Conservation (phyloP, 2,329 filamentous ascomycete genomes). For the Coniochaeta ligniaria region DNA sequence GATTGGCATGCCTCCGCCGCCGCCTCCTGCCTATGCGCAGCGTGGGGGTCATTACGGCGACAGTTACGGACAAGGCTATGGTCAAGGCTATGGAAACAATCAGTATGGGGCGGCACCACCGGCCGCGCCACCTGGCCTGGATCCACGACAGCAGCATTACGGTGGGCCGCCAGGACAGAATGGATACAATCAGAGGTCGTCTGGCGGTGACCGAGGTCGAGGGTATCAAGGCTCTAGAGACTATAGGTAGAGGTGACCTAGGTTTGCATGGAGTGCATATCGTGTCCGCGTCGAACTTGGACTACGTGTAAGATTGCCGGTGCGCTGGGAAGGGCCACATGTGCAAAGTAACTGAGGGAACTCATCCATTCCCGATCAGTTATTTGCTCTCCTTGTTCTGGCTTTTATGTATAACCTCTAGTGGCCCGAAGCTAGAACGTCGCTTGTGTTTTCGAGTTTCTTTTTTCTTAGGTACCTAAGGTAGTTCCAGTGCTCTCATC, state of each 20-base stretch:
- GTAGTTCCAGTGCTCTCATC: too few species aligned
- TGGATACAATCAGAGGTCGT: slow-evolving; percentile 10
- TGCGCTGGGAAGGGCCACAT: too few species aligned
- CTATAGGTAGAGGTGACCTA: slow-evolving; percentile 5
- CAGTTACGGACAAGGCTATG: not conserved
- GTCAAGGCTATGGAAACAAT: not conserved
- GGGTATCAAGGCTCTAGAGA: slow-evolving; percentile 10
- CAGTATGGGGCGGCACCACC: slow-evolving; percentile 3
- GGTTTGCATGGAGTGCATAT: not conserved
- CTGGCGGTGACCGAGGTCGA: slow-evolving; percentile 5
- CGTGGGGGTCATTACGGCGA: slow-evolving; percentile 8
- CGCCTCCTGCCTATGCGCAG: slow-evolving; percentile 21
- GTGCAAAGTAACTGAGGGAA: too few species aligned
- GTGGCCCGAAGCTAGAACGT: too few species aligned
- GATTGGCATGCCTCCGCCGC: slow-evolving; percentile 35
- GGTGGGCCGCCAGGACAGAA: slow-evolving; percentile 11
- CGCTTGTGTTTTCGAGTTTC: too few species aligned
- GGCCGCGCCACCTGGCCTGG: not conserved
- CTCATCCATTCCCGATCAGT: too few species aligned
- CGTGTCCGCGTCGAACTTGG: not conserved
- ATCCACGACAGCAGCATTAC: slow-evolving; percentile 4
- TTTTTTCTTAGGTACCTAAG: too few species aligned
- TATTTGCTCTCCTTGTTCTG: too few species aligned
- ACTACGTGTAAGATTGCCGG: not conserved
- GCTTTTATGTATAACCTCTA: too few species aligned